phyloP scores from a whole-genome alignment of 2,329 filamentous ascomycete genomes.

The Epichloe sp. region DNA sequence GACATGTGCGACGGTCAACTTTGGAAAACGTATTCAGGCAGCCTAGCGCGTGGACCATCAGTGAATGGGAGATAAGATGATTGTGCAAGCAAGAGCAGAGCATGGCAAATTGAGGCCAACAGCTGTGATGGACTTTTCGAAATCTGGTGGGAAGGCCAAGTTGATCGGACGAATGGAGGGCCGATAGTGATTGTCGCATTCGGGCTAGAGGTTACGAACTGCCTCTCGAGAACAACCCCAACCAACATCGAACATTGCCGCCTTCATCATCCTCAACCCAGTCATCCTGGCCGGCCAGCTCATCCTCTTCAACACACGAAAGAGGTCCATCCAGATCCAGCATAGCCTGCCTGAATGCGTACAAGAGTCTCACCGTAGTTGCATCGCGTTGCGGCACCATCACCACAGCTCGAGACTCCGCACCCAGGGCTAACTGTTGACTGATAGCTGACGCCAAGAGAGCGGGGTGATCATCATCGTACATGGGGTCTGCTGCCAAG shows the following conservation, averaged over 20 bases:
- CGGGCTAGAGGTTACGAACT: conserved; percentile 8
- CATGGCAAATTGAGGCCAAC: neutral
- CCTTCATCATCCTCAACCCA: conserved; percentile 47
- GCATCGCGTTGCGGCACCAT: conserved; percentile 71
- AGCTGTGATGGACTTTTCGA: too few relatives aligned
- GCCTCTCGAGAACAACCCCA: conserved; percentile 41
- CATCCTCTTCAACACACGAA: conserved; percentile 44
- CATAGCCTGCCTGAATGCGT: conserved; percentile 52
- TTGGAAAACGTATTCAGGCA: neutral
- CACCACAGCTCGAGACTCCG: conserved; percentile 53
- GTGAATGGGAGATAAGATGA: neutral
- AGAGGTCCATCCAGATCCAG: conserved; percentile 30
- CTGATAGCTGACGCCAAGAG: conserved; percentile 60
- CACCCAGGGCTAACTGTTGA: conserved; percentile 46
- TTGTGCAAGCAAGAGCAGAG: neutral
- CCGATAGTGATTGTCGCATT: too few relatives aligned
- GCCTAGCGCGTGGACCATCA: neutral
- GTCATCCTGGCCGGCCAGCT: conserved; percentile 57
- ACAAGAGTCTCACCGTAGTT: conserved; percentile 48
- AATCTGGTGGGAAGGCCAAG: too few relatives aligned
- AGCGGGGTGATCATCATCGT: conserved; percentile 68
- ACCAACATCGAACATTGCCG: conserved; percentile 50
- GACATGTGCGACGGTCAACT: neutral
- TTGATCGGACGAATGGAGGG: too few relatives aligned
- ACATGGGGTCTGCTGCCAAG: conserved; percentile 75